Conservation (phyloP, 2,329 filamentous ascomycete species). For the Hysterium pulicare region DNA sequence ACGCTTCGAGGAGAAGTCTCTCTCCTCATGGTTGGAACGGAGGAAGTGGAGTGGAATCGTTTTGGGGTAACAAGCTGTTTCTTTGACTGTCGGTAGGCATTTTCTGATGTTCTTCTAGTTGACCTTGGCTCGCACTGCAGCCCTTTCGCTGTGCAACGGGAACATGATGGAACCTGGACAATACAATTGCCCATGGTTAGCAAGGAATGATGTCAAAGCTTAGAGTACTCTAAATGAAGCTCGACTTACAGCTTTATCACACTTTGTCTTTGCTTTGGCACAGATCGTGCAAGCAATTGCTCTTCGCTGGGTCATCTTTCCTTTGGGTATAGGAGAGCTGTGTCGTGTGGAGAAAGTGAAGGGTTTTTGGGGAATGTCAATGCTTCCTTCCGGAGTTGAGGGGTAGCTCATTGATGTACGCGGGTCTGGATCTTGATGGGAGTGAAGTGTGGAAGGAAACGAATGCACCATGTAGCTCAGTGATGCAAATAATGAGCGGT, state of each 20-base stretch:
- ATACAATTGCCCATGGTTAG: background rate
- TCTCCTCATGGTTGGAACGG: constrained; percentile 16
- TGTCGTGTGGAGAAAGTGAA: background rate
- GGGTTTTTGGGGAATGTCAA: no score
- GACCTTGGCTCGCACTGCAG: constrained; percentile 35
- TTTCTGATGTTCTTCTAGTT: constrained; percentile 36
- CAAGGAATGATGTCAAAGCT: background rate
- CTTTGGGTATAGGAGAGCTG: background rate
- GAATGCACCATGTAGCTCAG: no score
- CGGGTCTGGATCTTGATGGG: no score
- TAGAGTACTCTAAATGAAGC: background rate
- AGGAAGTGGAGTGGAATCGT: constrained; percentile 20
- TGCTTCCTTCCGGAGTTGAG: no score
- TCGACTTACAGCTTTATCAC: constrained; percentile 31
- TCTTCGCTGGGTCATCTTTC: constrained; percentile 29
- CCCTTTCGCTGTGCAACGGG: constrained; percentile 33
- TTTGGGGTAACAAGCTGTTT: constrained; percentile 25
- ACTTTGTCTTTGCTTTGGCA: constrained; percentile 38
- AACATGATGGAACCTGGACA: constrained; percentile 32
- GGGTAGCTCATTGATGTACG: no score
- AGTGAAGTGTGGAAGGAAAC: no score
- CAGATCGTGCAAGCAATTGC: constrained; percentile 39
- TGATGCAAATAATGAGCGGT: no score
- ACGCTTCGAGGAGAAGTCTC: constrained; percentile 24
- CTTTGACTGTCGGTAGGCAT: constrained; percentile 26